phyloP scores from a whole-genome alignment of 2,329 filamentous ascomycete species.

The Aureobasidium melanogenum region DNA sequence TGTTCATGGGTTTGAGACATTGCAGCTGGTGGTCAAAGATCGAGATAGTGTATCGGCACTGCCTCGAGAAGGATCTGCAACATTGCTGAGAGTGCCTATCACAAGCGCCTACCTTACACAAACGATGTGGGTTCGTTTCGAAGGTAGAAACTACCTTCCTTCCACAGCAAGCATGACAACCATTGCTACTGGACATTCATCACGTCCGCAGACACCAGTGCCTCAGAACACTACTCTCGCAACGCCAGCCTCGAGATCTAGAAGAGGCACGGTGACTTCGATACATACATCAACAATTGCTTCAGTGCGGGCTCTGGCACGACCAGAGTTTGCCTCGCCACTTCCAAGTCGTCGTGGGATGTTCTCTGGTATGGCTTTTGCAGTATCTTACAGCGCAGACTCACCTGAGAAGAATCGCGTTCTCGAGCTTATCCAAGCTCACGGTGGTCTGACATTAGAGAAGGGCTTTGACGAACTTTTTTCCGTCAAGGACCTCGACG shows the following conservation, averaged over 20 bases:
- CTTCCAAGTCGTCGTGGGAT: constrained; percentile 34
- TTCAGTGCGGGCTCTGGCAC: constrained; percentile 1
- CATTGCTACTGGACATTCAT: not conserved
- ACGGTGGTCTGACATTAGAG: constrained; percentile 64
- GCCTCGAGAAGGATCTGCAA: constrained; percentile 15
- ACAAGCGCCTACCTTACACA: constrained; percentile 35
- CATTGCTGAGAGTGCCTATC: constrained; percentile 31
- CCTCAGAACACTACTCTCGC: constrained; percentile 28
- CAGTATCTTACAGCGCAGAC: constrained; percentile 57
- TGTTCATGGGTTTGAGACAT: constrained; percentile 31
- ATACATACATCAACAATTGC: not conserved
- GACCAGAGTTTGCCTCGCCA: constrained; percentile 8
- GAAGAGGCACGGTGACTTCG: constrained; percentile 24
- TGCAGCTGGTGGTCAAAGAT: constrained; percentile 33
- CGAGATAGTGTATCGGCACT: constrained; percentile 27
- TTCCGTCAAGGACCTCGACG: constrained; percentile 33
- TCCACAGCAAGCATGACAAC: constrained; percentile 5
- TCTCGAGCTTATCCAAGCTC: constrained; percentile 53
- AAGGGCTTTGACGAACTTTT: constrained; percentile 80
- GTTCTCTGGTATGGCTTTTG: constrained; percentile 80
- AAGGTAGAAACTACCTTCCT: constrained; percentile 28
- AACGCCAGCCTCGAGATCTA: constrained; percentile 42
- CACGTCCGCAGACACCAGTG: constrained; percentile 18
- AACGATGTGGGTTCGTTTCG: constrained; percentile 34
- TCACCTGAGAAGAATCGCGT: constrained; percentile 45